phyloP scores from a whole-genome alignment of 192 early-diverging fungal genomes.

The Chytriomyces sp. region DNA sequence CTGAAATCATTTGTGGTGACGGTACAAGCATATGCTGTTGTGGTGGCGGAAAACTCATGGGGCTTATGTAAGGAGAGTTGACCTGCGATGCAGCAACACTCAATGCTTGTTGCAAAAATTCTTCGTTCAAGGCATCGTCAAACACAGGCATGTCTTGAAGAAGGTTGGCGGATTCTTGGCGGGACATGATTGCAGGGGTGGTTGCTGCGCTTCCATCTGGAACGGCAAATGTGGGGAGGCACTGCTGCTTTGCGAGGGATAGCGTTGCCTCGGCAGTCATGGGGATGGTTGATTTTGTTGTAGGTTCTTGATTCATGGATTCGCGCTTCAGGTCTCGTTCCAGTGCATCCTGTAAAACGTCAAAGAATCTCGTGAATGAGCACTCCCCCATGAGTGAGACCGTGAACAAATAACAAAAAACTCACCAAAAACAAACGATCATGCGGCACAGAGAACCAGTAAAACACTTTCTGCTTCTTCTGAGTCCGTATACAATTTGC shows the following conservation, averaged over 20 bases:
- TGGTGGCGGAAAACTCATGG: slow-evolving; percentile 1
- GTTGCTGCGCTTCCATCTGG: slow-evolving; percentile 63
- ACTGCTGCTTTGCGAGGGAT: slow-evolving; percentile 60
- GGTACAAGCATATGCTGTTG: background rate
- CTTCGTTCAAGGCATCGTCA: background rate
- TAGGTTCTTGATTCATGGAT: slow-evolving; percentile 81
- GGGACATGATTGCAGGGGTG: slow-evolving; percentile 43
- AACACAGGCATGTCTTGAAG: slow-evolving; percentile 27
- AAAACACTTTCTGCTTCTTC: slow-evolving; percentile 99
- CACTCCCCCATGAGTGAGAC: background rate
- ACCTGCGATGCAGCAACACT: slow-evolving; percentile 7
- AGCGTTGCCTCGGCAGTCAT: slow-evolving; percentile 46
- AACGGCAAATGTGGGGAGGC: slow-evolving; percentile 68
- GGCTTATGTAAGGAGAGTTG: background rate
- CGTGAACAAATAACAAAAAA: background rate
- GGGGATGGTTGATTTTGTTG: slow-evolving; percentile 64
- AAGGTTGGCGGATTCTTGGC: slow-evolving; percentile 41
- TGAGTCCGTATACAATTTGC: slow-evolving; percentile 96
- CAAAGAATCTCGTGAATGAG: slow-evolving; percentile 3
- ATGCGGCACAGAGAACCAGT: slow-evolving; percentile 94
- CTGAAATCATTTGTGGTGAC: background rate
- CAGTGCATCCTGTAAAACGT: slow-evolving; percentile 78
- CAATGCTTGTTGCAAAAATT: slow-evolving; percentile 5
- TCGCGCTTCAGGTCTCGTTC: slow-evolving; percentile 96
- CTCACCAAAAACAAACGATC: slow-evolving; percentile 82